These are phyloP conservation scores for Mucor mucedo DNA, from an alignment of 371 early-diverging fungal species.

Conservation along the genomic window DNA sequence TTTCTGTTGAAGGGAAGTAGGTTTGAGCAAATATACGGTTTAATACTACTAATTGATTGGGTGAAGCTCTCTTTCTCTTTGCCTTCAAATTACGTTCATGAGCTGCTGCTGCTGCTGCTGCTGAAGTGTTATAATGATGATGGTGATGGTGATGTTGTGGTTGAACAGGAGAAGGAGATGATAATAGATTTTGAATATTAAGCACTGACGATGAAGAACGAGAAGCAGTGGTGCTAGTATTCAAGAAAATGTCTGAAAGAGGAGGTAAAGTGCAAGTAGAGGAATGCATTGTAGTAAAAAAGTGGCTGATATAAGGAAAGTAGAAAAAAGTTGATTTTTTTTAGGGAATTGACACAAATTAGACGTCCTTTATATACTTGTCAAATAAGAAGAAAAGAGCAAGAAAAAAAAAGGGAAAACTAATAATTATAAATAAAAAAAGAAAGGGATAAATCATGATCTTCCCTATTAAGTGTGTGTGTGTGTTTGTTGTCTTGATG, in stretches of 20 bases:
- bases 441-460: slow-evolving; percentile 8
- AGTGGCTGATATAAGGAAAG: background rate
- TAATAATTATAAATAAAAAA: slow-evolving; percentile 4
- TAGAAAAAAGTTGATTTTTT: background rate
- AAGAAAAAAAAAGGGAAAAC: slow-evolving; percentile 3
- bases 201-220: slow-evolving; percentile 20
- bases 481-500: slow-evolving; percentile 22
- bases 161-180: slow-evolving; percentile 8
- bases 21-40: slow-evolving; percentile 60
- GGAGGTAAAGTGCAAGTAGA: slow-evolving; percentile 45
- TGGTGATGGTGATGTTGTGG: background rate
- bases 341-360: slow-evolving; percentile 10
- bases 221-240: background rate
- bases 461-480: background rate
- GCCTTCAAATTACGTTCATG: slow-evolving; percentile 39
- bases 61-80: slow-evolving; percentile 56
- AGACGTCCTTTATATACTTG: slow-evolving; percentile 20
- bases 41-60: slow-evolving; percentile 54
- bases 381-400: slow-evolving; percentile 9
- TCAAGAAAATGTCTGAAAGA: slow-evolving; percentile 36
- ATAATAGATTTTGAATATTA: slow-evolving; percentile 21
- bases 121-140: background rate
- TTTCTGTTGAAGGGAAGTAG: slow-evolving; percentile 70
- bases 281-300: slow-evolving; percentile 18
- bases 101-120: background rate